A percentile compares a stretch with the other conserved stretches of the same genome.
These are phyloP conservation scores for Monilinia fructigena DNA, from an alignment of 2,329 filamentous ascomycete species.

Conservation along the genomic window DNA sequence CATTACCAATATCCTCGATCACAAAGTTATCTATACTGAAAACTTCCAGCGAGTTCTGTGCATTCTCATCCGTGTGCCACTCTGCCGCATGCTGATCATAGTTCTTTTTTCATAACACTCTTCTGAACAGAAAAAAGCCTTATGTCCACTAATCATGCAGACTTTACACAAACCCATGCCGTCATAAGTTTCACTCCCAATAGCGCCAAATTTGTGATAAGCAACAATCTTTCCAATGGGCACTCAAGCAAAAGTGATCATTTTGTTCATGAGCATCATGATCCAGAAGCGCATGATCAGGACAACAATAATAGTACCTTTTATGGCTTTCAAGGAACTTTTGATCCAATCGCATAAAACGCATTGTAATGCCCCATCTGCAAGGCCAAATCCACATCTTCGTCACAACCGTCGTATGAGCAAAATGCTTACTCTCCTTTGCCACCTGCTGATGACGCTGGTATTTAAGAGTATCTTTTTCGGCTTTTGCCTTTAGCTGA, in stretches of 20 bases:
- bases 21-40: constrained; percentile 5
- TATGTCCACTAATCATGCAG: constrained; percentile 10
- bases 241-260: constrained; percentile 11
- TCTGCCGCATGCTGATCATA: constrained; percentile 12
- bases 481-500: constrained; percentile 35
- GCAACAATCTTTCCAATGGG: constrained; percentile 15
- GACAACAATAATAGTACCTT: constrained; percentile 34
- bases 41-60: constrained; percentile 4
- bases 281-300: constrained; percentile 30
- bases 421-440: constrained; percentile 28
- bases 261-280: constrained; percentile 9
- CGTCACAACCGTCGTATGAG: constrained; percentile 30
- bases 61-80: constrained; percentile 17
- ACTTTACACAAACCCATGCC: constrained; percentile 16
- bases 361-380: constrained; percentile 34
- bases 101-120: constrained; percentile 11
- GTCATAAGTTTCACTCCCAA: neutral
- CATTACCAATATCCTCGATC: constrained; percentile 5
- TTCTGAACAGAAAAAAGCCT: constrained; percentile 15
- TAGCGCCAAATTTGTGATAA: neutral
- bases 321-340: constrained; percentile 25
- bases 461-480: constrained; percentile 29
- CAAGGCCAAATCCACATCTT: constrained; percentile 30
- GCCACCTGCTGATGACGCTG: constrained; percentile 26
- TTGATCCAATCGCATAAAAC: constrained; percentile 38